Evolutionary conservation across 495 filamentous ascomycete genomes (phyloP).

Genomic region (Neurospora africana): DNA sequence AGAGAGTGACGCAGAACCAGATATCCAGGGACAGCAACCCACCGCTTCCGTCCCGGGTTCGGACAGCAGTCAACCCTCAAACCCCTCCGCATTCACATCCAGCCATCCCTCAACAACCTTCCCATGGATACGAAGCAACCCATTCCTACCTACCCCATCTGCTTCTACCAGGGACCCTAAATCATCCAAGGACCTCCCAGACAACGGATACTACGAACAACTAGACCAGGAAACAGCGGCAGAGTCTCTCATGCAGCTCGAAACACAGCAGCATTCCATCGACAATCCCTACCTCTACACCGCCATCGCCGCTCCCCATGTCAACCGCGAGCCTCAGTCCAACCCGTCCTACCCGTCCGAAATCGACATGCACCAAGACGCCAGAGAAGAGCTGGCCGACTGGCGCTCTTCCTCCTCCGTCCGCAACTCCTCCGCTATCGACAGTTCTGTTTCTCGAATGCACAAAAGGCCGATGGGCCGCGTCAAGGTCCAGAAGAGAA

Average conservation of each 20-base stretch:
- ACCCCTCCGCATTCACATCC: not conserved
- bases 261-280: not conserved
- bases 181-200: not conserved
- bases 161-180: not conserved
- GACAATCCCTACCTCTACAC: not conserved
- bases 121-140: not conserved
- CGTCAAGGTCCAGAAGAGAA: not conserved
- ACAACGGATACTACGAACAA: not conserved
- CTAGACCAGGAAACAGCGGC: not conserved
- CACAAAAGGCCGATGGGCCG: not conserved
- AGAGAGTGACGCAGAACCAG: not conserved
- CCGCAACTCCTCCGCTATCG: not conserved
- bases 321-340: not conserved
- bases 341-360: not conserved
- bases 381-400: not conserved
- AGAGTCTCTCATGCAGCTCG: not conserved
- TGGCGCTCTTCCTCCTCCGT: not conserved
- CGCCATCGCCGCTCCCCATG: not conserved
- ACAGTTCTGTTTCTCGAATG: fast-evolving
- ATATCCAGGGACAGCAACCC: not conserved
- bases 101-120: not conserved
- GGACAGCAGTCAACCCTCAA: not conserved
- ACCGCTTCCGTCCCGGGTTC: not conserved
- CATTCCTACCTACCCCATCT: not conserved
- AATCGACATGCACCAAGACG: not conserved